Percentiles rank a stretch among this genome's conserved stretches.
Conservation (phyloP, 192 early-diverging fungal species). For the Dissophora ornata region DNA sequence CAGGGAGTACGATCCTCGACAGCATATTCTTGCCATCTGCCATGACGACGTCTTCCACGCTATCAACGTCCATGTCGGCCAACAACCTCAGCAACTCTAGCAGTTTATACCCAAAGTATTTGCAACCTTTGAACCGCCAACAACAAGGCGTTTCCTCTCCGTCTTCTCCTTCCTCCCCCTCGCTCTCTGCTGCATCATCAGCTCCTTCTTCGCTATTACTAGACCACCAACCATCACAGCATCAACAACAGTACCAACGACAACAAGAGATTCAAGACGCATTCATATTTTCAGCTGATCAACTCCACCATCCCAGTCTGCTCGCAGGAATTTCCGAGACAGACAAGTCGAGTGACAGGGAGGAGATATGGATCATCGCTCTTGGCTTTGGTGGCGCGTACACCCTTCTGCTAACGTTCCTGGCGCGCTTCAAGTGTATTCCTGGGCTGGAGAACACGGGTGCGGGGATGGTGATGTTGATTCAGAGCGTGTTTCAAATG, state of each 20-base stretch:
- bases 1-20: slow-evolving; percentile 29
- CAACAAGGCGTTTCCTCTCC: slow-evolving; percentile 33
- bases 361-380: slow-evolving; percentile 55
- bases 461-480: slow-evolving; percentile 47
- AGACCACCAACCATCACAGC: not conserved
- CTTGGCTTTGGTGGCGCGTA: slow-evolving; percentile 41
- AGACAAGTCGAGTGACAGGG: slow-evolving; percentile 46
- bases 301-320: slow-evolving; percentile 44
- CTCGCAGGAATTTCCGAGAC: slow-evolving; percentile 33
- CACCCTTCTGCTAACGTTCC: slow-evolving; percentile 23
- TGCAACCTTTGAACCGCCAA: not conserved
- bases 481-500: slow-evolving; percentile 53
- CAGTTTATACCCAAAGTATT: slow-evolving; percentile 31
- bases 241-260: slow-evolving; percentile 17
- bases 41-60: slow-evolving; percentile 19
- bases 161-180: slow-evolving; percentile 39
- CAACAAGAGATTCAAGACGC: slow-evolving; percentile 36
- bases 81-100: slow-evolving; percentile 24
- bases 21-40: slow-evolving; percentile 22
- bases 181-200: slow-evolving; percentile 32
- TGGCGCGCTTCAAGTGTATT: slow-evolving; percentile 42
- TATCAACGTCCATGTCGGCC: slow-evolving; percentile 29
- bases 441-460: slow-evolving; percentile 41
- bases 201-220: not conserved
- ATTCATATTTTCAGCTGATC: slow-evolving; percentile 45